Percentiles rank a stretch among this genome's conserved stretches.
Conservation (phyloP, 345 rosid species). For the Bretschneidera sinensis region DNA sequence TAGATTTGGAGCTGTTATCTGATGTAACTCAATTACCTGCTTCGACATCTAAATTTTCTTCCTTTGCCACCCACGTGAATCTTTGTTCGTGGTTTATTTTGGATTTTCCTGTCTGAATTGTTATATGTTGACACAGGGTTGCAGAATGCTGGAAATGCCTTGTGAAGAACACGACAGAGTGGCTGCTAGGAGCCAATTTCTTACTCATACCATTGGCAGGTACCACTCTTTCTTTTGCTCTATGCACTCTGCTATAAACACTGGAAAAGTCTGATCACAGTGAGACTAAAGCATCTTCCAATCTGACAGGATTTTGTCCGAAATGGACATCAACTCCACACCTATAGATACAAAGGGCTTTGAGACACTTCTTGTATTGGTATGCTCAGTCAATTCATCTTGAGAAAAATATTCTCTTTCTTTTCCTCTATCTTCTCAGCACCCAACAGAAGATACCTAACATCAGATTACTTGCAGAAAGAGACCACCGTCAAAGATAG, state of each 20-base stretch:
- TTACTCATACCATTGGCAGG: slow-evolving; percentile 56
- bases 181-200: slow-evolving; percentile 57
- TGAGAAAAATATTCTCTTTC: no score
- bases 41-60: no score
- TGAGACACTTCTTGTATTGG: slow-evolving; percentile 31
- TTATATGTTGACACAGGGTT: slow-evolving; percentile 32
- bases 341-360: slow-evolving; percentile 39
- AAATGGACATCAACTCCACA: slow-evolving; percentile 38
- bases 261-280: no score
- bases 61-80: no score
- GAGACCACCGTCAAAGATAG: no score
- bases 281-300: not conserved
- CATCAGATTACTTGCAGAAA: no score
- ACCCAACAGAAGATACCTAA: no score
- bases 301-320: slow-evolving; percentile 28
- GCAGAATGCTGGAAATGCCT: slow-evolving; percentile 70
- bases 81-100: slow-evolving; percentile 26
- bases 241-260: not conserved
- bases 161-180: slow-evolving; percentile 51
- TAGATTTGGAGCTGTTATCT: no score
- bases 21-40: no score
- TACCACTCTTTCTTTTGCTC: slow-evolving; percentile 11
- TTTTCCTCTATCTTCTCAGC: no score
- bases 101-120: not conserved
- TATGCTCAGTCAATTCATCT: no score